Conservation (phyloP, 176 grass and related monocot genomes). For the Triticum urartu region DNA sequence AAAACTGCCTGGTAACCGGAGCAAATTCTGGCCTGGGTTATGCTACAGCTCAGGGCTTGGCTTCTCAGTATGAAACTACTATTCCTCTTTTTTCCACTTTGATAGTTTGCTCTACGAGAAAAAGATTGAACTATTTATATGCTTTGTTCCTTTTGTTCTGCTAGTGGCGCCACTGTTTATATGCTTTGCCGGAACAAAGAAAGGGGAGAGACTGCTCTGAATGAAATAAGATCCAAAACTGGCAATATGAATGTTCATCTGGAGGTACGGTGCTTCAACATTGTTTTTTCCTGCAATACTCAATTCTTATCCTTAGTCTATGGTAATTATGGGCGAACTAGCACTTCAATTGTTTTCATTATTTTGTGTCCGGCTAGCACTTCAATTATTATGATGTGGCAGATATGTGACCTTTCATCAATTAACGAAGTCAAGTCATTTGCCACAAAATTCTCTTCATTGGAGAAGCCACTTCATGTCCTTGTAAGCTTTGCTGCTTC, state of each 20-base stretch:
- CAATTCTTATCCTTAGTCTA: neutral
- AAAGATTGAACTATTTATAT: neutral
- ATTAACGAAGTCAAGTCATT: constrained; percentile 72
- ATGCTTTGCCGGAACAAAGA: constrained; percentile 95
- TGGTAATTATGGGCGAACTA: neutral
- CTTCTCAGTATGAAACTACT: constrained; percentile 58
- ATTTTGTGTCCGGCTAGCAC: neutral
- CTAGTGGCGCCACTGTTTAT: constrained; percentile 88
- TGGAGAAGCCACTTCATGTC: constrained; percentile 73
- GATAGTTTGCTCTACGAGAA: neutral
- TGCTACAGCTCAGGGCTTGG: constrained; percentile 78
- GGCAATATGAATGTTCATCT: constrained; percentile 78
- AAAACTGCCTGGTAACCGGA: constrained; percentile 83
- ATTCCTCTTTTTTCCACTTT: neutral
- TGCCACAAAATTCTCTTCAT: constrained; percentile 65
- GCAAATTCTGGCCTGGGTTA: constrained; percentile 94
- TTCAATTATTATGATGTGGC: neutral
- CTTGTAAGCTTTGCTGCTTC: constrained; percentile 52
- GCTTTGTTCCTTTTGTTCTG: constrained; percentile 29
- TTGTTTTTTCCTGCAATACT: neutral
- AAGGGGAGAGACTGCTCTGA: constrained; percentile 70
- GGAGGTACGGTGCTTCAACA: constrained; percentile 47
- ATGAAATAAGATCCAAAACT: constrained; percentile 74
- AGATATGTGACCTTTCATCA: constrained; percentile 96
- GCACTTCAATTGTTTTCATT: neutral